phyloP scores from a whole-genome alignment of 75 land plant species.

The Sequoia sempervirens region DNA sequence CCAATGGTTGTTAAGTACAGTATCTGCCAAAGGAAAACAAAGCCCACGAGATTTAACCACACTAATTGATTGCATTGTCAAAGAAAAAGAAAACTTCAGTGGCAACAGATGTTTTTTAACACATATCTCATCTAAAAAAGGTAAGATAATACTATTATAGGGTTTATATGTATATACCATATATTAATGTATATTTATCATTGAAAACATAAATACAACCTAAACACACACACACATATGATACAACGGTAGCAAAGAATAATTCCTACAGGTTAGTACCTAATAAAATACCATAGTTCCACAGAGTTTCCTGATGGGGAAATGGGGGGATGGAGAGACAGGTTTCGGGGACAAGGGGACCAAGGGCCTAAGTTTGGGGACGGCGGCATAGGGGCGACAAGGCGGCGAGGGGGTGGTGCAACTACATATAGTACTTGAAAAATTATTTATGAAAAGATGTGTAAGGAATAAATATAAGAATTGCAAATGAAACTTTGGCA shows the following conservation, averaged over 20 bases:
- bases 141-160: background rate
- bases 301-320: too few relatives aligned
- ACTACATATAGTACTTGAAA: too few relatives aligned
- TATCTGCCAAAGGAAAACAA: conserved; percentile 43
- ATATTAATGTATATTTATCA: background rate
- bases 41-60: conserved; percentile 1
- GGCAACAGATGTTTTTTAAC: background rate
- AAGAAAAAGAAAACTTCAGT: background rate
- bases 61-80: background rate
- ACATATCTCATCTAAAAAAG: background rate
- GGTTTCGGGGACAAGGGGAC: too few relatives aligned
- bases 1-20: conserved; percentile 76
- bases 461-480: too few relatives aligned
- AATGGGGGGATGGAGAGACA: too few relatives aligned
- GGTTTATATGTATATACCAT: background rate
- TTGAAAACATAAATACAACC: too few relatives aligned
- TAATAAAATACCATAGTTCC: background rate
- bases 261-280: background rate
- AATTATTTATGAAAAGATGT: too few relatives aligned
- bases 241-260: background rate
- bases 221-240: too few relatives aligned
- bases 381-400: too few relatives aligned
- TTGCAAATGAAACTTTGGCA: too few relatives aligned
- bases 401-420: too few relatives aligned
- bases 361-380: too few relatives aligned